Evolutionary conservation across 179 eudicot species (phyloP).

Genomic region (Silene vulgaris): DNA sequence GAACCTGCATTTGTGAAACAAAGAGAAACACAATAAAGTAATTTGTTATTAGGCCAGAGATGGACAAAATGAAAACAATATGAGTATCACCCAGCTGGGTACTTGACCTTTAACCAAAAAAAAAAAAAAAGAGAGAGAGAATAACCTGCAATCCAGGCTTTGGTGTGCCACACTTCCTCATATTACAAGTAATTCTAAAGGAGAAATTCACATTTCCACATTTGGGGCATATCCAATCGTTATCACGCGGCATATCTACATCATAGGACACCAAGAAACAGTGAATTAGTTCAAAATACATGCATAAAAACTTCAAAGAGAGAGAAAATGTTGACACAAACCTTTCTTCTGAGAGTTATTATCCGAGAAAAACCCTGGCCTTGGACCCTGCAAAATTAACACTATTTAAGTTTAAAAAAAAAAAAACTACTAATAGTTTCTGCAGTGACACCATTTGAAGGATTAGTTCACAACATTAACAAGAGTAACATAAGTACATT

Average conservation of each 20-base stretch:
- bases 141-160: constrained; percentile 94
- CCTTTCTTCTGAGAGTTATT: constrained; percentile 63
- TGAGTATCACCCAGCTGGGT: background rate
- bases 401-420: background rate
- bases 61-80: background rate
- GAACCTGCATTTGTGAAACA: constrained; percentile 39
- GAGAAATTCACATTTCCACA: constrained; percentile 97
- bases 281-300: background rate
- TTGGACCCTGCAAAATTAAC: constrained; percentile 51
- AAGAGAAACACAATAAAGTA: constrained; percentile 3
- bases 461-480: background rate
- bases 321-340: constrained; percentile 6
- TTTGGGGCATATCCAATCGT: constrained; percentile 93
- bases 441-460: background rate
- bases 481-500: background rate
- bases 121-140: background rate
- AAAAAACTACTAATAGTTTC: background rate
- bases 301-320: background rate
- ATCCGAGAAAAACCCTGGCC: constrained; percentile 73
- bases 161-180: constrained; percentile 95
- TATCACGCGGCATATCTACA: constrained; percentile 70
- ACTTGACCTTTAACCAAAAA: background rate
- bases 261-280: constrained; percentile 1
- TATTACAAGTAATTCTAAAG: constrained; percentile 84
- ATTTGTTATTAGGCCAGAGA: background rate